Evolutionary conservation across 179 eudicot species (phyloP), one percentile per base, ranked within the genome.

Genomic region (Spergularia azorica): DNA sequence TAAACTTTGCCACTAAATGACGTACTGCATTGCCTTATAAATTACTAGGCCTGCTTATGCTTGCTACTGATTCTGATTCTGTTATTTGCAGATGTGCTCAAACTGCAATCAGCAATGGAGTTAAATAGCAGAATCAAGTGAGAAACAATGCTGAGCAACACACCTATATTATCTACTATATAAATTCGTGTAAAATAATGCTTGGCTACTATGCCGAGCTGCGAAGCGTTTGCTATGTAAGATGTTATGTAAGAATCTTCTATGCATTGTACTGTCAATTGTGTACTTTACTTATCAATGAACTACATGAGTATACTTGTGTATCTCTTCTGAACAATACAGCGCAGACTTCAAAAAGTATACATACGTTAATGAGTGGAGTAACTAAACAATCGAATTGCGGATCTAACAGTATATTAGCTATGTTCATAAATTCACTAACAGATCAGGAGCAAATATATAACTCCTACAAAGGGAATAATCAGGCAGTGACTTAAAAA

Each of bases 1-100:
- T 17, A 38, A 48, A 17, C 9, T 32, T 41, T 51, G 11, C 8
- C 17, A 64, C 10, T 17, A 5, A 48, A 76, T 58, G 62, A 75
- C 32, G 32, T 26, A 26, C 32, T 26, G 32, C 2, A 26, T 26
- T 26, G 2, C n/a, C n/a, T 26, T 26, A 26, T 26, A 3, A 39
- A 73, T 43, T 38, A 62, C 57, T 55, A 9, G 3, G 62, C 67
- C 11, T 66, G 64, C 77, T 80, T 39, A 72, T 41, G 69, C 63
- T 71, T 38, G 39, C 36, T 66, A 26, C 32, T 26, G 32, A 2
- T 26, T 26, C 32, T 26, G 32, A 26, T 26, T 72, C 39, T 72
- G 39, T 3, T 72, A 43, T 12, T n/a, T 61, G 68, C 80, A 77
- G 80, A 50, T 9, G 68, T 66, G 81, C 68, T 79, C 66, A 79